These are phyloP conservation scores for Thermothielavioides terrestris DNA, from an alignment of 495 filamentous ascomycete species.

Conservation along the genomic window DNA sequence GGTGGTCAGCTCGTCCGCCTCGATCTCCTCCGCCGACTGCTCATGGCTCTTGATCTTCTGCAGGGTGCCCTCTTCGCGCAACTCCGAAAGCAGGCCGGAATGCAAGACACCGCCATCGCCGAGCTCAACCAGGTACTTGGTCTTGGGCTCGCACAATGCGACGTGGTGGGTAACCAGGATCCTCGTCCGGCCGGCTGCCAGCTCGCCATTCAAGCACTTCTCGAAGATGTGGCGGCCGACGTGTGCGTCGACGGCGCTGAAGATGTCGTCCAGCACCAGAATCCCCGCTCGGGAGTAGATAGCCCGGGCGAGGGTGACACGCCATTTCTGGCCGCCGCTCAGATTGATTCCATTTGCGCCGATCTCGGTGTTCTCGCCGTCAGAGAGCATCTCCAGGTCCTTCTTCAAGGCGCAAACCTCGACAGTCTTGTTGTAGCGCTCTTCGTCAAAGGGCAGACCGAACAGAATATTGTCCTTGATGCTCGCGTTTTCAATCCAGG, in stretches of 20 bases:
- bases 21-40: slow-evolving; percentile 35
- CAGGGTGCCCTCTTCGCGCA: slow-evolving; percentile 47
- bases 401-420: slow-evolving; percentile 63
- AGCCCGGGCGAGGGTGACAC: slow-evolving; percentile 68
- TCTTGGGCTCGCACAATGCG: slow-evolving; percentile 56
- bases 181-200: slow-evolving; percentile 61
- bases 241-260: slow-evolving; percentile 65
- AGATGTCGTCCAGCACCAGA: slow-evolving; percentile 77
- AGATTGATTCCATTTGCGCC: slow-evolving; percentile 77
- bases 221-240: slow-evolving; percentile 73
- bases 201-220: slow-evolving; percentile 58
- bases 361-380: slow-evolving; percentile 72
- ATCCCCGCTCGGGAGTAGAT: slow-evolving; percentile 74
- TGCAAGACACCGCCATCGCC: slow-evolving; percentile 57
- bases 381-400: slow-evolving; percentile 63
- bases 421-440: slow-evolving; percentile 57
- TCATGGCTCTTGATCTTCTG: slow-evolving; percentile 52
- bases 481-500: slow-evolving; percentile 79
- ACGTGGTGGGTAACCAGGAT: slow-evolving; percentile 79
- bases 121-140: slow-evolving; percentile 62
- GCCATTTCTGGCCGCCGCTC: slow-evolving; percentile 77
- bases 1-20: slow-evolving; percentile 36
- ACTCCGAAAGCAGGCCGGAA: slow-evolving; percentile 50
- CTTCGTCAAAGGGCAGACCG: slow-evolving; percentile 56
- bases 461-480: slow-evolving; percentile 70